Conservation (phyloP, 352 stramenopile genomes). For the Globisporangium sylvaticum region DNA sequence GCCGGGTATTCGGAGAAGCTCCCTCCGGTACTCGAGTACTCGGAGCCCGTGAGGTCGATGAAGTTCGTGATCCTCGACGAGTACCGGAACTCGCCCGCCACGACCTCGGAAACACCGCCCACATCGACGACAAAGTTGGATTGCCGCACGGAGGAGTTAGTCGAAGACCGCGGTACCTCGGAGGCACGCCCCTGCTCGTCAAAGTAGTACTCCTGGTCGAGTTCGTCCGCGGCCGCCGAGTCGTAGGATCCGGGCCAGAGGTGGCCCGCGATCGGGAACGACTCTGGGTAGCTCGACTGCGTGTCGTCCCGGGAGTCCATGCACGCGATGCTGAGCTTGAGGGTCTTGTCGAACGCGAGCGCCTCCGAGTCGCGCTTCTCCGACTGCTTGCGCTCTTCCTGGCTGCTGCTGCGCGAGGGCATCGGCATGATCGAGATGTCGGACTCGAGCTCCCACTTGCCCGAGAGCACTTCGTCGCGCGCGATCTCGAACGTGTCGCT, state of each 20-base stretch:
- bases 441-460: conserved; percentile 13
- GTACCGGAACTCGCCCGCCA: background rate
- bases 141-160: background rate
- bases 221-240: conserved; percentile 7
- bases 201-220: conserved; percentile 16
- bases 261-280: conserved; percentile 8
- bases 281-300: background rate
- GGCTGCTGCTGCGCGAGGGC: conserved; percentile 6
- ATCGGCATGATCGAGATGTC: conserved; percentile 14
- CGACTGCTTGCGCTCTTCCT: conserved; percentile 8
- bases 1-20: background rate
- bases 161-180: conserved; percentile 9
- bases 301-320: conserved; percentile 12
- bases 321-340: conserved; percentile 14
- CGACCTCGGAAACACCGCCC: background rate
- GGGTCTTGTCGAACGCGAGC: conserved; percentile 8
- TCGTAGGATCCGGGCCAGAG: conserved; percentile 14
- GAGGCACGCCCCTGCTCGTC: conserved; percentile 12
- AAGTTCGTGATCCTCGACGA: conserved; percentile 2
- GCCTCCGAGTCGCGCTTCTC: background rate
- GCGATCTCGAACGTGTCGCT: conserved; percentile 10
- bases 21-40: background rate
- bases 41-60: background rate
- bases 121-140: background rate
- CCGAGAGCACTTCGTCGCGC: conserved; percentile 15